Percentiles rank a stretch among this genome's conserved stretches.
Conservation (phyloP, 1,284 basidiomycete species). For the Fomitiporia mediterranea region DNA sequence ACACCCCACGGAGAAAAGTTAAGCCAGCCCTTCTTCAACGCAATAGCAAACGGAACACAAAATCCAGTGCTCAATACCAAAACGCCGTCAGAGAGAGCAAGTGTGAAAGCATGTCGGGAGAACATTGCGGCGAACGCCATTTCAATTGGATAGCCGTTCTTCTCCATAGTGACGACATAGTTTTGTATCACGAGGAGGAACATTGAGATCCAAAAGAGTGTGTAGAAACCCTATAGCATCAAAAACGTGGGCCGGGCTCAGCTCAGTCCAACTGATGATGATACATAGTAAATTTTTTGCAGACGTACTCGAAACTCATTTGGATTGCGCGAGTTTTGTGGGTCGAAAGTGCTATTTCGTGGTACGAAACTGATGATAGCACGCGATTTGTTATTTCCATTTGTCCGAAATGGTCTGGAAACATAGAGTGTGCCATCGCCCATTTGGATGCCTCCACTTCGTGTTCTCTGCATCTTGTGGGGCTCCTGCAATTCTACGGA, state of each 20-base stretch:
- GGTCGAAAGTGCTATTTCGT: slow-evolving; percentile 81
- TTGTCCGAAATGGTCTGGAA: slow-evolving; percentile 68
- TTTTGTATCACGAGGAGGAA: slow-evolving; percentile 78
- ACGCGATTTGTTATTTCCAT: slow-evolving; percentile 59
- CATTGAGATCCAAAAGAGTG: slow-evolving; percentile 86
- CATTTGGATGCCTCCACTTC: slow-evolving; percentile 48
- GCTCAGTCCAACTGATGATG: no score
- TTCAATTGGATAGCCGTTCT: slow-evolving; percentile 74
- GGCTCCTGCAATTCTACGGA: neutral
- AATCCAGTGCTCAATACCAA: slow-evolving; percentile 76
- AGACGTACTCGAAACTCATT: slow-evolving; percentile 83
- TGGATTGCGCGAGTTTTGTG: slow-evolving; percentile 61
- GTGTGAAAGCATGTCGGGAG: slow-evolving; percentile 77
- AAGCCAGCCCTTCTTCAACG: slow-evolving; percentile 73
- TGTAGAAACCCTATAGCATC: slow-evolving; percentile 74
- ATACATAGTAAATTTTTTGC: neutral
- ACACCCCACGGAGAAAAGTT: slow-evolving; percentile 72
- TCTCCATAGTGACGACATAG: slow-evolving; percentile 72
- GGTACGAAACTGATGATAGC: slow-evolving; percentile 82
- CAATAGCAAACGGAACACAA: slow-evolving; percentile 80
- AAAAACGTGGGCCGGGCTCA: neutral
- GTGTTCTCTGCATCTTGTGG: slow-evolving; percentile 25
- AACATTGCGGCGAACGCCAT: slow-evolving; percentile 85
- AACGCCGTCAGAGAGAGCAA: slow-evolving; percentile 81
- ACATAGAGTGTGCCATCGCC: slow-evolving; percentile 66